phyloP scores from a whole-genome alignment of 805 yeast genomes.

The Hanseniaspora hatyaiensis region DNA sequence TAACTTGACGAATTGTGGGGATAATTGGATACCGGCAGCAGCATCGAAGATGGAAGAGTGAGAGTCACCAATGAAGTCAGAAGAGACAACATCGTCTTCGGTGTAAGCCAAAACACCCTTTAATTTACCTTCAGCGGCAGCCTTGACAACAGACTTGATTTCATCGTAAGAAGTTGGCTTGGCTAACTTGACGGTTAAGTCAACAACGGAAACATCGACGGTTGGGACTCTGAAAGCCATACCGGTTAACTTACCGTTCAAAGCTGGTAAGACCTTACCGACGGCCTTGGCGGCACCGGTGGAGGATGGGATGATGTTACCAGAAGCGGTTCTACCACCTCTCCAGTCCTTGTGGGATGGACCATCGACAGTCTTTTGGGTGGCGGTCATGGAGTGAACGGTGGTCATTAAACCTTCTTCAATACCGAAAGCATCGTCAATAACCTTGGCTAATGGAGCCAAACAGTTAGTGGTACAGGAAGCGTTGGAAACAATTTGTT shows the following conservation, averaged over 20 bases:
- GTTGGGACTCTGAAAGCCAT: conserved; percentile 67
- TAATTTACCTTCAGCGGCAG: conserved; percentile 47
- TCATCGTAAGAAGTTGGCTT: conserved; percentile 51
- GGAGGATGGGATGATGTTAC: conserved; percentile 63
- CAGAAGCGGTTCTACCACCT: conserved; percentile 70
- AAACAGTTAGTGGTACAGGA: conserved; percentile 67
- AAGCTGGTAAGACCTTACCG: conserved; percentile 60
- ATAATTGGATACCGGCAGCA: conserved; percentile 57
- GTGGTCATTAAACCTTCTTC: conserved; percentile 70
- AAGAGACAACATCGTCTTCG: conserved; percentile 58
- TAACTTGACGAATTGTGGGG: conserved; percentile 60
- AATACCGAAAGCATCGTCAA: conserved; percentile 54
- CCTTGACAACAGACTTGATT: conserved; percentile 48
- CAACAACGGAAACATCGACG: conserved; percentile 61
- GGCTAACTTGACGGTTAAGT: conserved; percentile 53
- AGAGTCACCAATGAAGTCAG: conserved; percentile 53
- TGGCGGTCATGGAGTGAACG: conserved; percentile 60
- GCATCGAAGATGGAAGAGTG: conserved; percentile 59
- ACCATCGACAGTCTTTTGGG: conserved; percentile 66
- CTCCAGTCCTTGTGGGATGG: conserved; percentile 73
- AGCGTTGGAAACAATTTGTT: conserved; percentile 56
- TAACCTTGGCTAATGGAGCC: conserved; percentile 61
- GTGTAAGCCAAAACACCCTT: conserved; percentile 60
- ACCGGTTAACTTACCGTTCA: conserved; percentile 64
- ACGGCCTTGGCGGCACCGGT: conserved; percentile 73